phyloP scores from a whole-genome alignment of 1,139 yeast genomes.

The Pneumocystis oryctolagi region DNA sequence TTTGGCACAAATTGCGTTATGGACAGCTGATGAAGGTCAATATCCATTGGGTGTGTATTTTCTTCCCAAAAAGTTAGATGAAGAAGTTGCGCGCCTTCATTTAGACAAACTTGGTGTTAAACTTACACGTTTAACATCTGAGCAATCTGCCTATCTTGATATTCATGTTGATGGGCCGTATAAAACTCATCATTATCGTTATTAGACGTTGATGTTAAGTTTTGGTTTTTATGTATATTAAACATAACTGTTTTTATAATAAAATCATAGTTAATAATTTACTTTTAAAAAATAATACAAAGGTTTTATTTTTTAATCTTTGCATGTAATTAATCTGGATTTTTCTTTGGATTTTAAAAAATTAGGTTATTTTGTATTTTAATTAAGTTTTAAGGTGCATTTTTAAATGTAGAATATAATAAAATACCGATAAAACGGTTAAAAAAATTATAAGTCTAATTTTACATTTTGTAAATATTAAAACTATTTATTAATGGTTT shows the following conservation, averaged over 20 bases:
- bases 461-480: not conserved
- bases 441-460: not conserved
- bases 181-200: constrained; percentile 34
- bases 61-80: constrained; percentile 96
- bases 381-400: not conserved
- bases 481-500: not conserved
- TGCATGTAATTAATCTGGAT: too few relatives aligned
- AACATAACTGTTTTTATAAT: not conserved
- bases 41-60: constrained; percentile 94
- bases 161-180: constrained; percentile 88
- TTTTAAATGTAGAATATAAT: not conserved
- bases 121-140: constrained; percentile 61
- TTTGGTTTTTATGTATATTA: not conserved
- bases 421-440: not conserved
- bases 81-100: constrained; percentile 96
- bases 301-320: not conserved
- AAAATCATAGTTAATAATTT: not conserved
- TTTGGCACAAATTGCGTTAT: constrained; percentile 96
- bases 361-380: too few relatives aligned
- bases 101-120: constrained; percentile 88
- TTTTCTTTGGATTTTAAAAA: too few relatives aligned
- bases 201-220: not conserved
- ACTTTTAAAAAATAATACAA: not conserved
- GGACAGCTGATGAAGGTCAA: constrained; percentile 69
- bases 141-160: constrained; percentile 92